phyloP scores from a whole-genome alignment of 2,329 filamentous ascomycete genomes.

The Tolypocladium paradoxum region DNA sequence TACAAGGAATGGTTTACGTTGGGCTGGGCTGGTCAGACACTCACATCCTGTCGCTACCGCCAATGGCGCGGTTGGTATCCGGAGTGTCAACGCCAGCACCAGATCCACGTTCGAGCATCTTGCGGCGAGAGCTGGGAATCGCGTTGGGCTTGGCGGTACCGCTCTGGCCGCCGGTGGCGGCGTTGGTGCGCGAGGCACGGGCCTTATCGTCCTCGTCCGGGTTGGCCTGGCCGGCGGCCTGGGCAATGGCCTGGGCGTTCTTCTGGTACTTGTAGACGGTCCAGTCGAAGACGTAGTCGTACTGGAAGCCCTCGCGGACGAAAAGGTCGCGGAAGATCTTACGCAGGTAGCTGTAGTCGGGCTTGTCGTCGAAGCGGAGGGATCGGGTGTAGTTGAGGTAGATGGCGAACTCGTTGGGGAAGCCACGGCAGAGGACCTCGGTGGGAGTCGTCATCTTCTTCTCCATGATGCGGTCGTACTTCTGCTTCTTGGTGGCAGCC shows the following conservation, averaged over 20 bases:
- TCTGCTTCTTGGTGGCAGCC: constrained; percentile 99
- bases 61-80: constrained; percentile 64
- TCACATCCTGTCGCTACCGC: constrained; percentile 92
- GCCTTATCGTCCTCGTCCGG: constrained; percentile 69
- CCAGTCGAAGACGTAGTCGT: constrained; percentile 99
- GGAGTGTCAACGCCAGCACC: constrained; percentile 53
- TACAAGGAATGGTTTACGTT: constrained; percentile 58
- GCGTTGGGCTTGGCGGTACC: constrained; percentile 60
- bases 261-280: constrained; percentile 99
- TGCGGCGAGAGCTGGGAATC: constrained; percentile 69
- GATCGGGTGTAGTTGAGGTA: constrained; percentile 99
- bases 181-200: constrained; percentile 55
- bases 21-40: constrained; percentile 45
- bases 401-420: constrained; percentile 99
- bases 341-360: constrained; percentile 97
- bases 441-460: constrained; percentile 99
- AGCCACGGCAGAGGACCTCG: constrained; percentile 95
- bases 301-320: constrained; percentile 97
- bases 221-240: constrained; percentile 57
- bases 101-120: constrained; percentile 63
- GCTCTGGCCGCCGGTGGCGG: constrained; percentile 53
- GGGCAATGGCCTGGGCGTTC: constrained; percentile 90
- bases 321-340: constrained; percentile 99
- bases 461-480: constrained; percentile 99
- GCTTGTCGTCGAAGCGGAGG: constrained; percentile 98